Conservation (phyloP, 306 rosid genomes). For the Oxytropis ochrocephala region DNA sequence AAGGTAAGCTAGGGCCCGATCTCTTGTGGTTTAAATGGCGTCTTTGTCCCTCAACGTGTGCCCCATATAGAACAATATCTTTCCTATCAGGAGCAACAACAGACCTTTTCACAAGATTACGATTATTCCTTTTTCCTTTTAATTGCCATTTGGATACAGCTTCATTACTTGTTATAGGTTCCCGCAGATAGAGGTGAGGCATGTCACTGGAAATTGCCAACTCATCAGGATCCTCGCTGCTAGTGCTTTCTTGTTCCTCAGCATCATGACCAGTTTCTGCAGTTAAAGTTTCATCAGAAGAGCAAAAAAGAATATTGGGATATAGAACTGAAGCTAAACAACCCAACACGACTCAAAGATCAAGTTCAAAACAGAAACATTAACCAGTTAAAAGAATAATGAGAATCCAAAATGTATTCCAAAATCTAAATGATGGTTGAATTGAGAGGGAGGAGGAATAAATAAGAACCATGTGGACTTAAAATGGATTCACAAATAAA, state of each 20-base stretch:
- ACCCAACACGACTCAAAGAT: not conserved
- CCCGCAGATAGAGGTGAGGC: constrained; percentile 55
- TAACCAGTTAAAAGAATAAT: not conserved
- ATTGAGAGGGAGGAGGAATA: not conserved
- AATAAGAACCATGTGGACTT: not conserved
- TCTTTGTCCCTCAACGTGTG: constrained; percentile 47
- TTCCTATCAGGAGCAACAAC: constrained; percentile 39
- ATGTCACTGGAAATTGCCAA: constrained; percentile 57
- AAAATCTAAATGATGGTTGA: constrained; percentile 1
- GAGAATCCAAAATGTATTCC: not conserved
- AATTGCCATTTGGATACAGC: constrained; percentile 93
- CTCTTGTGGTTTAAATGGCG: constrained; percentile 29
- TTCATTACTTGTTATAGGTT: constrained; percentile 50
- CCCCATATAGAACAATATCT: constrained; percentile 40
- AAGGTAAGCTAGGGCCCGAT: constrained; percentile 19
- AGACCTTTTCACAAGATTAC: constrained; percentile 60
- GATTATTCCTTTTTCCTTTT: constrained; percentile 88
- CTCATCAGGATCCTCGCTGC: constrained; percentile 68
- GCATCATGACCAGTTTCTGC: constrained; percentile 47
- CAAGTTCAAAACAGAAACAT: not conserved
- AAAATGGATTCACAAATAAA: constrained; percentile 1
- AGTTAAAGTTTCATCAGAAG: constrained; percentile 35
- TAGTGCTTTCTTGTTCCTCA: constrained; percentile 61
- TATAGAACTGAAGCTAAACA: not conserved
- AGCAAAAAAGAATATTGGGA: constrained; percentile 6